Evolutionary conservation across 2,329 filamentous ascomycete species (phyloP).

Genomic region (Ceratocystis cubensis): DNA sequence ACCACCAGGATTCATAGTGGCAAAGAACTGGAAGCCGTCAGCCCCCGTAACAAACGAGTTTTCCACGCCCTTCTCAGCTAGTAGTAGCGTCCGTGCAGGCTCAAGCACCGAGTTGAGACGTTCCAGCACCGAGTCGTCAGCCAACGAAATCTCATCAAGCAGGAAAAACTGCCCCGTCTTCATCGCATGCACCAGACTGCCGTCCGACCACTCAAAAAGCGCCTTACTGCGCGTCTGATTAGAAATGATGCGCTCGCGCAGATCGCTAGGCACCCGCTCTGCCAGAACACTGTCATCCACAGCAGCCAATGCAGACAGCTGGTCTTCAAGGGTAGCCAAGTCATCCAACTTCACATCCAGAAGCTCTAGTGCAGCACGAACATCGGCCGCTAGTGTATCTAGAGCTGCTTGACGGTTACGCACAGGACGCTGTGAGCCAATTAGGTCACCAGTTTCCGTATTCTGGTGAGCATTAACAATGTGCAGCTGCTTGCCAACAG

Average conservation of each 20-base stretch:
- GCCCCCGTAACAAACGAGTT: slow-evolving; percentile 66
- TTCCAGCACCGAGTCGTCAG: slow-evolving; percentile 93
- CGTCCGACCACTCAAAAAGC: slow-evolving; percentile 93
- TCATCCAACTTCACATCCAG: slow-evolving; percentile 23
- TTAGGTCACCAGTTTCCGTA: slow-evolving; percentile 91
- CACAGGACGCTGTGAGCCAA: slow-evolving; percentile 85
- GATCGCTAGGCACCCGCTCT: slow-evolving; percentile 35
- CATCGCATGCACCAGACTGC: slow-evolving; percentile 89
- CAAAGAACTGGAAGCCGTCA: slow-evolving; percentile 84
- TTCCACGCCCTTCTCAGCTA: slow-evolving; percentile 84
- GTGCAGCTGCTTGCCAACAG: slow-evolving; percentile 60
- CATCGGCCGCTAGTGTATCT: slow-evolving; percentile 49
- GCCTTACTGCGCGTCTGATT: slow-evolving; percentile 58
- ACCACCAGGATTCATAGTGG: slow-evolving; percentile 97
- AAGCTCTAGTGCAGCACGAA: slow-evolving; percentile 38
- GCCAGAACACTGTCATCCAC: slow-evolving; percentile 34
- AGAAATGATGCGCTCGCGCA: slow-evolving; percentile 36
- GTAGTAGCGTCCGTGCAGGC: slow-evolving; percentile 66
- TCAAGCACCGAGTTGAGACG: slow-evolving; percentile 94
- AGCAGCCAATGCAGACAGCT: slow-evolving; percentile 32
- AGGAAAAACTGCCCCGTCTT: slow-evolving; percentile 79
- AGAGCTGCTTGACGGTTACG: slow-evolving; percentile 68
- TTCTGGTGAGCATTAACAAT: slow-evolving; percentile 98
- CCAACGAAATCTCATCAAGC: slow-evolving; percentile 92
- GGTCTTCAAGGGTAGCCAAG: slow-evolving; percentile 11